Base-by-base conservation (phyloP, 2,329 filamentous ascomycete species). In the Passalora sequoiae region DNA sequence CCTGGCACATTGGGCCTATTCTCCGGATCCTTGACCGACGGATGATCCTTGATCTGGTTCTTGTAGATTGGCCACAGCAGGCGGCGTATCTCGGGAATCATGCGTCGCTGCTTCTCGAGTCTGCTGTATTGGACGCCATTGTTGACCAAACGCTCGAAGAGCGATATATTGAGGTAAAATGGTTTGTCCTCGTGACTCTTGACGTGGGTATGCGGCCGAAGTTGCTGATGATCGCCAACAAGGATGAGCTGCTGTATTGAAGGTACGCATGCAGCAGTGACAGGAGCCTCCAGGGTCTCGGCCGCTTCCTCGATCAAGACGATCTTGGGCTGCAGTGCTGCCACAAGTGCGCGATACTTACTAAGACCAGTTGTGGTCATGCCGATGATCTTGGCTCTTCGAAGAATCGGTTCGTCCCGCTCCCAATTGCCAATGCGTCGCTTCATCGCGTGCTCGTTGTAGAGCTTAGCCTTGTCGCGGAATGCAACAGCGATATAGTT, bases 281-380 rank as follows among this genome's bases (percentile, higher is more conserved):
- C 69, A 1, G 77, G 78, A 5, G 78, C 77, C 59, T 86, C 83
- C 4, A 81, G 74, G 0, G 83, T 84, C 60, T 94, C 86, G 0
- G 86, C 87, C 0, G 85, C 84, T 66, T 92, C 84, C 68, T 92
- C 84, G 37, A 94, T 81, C 27, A 94, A 66, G 10, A 91, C 72
- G 3, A 86, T 71, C 17, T 72, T 77, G 0, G 87, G 85, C 20
- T 76, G 70, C 4, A 91, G 60, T 2, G 77, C 77, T 1, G 80
- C 72, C 16, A 94, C 69, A 2, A 91, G 69, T 1, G 75, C 77
- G 3, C 86, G 79, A 49, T 92, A 91, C 55, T 94, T 94, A 63
- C 81, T 83, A 6, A 94, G 61, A 1, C 87, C 86, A 0, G 88
- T 94, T 0, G 84, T 89, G 0, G 88, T 94, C 70, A 82, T 74